A percentile compares a stretch with the other conserved stretches of the same genome.
These are phyloP conservation scores for Diospyros kaki DNA, from an alignment of 148 eudicot species.

Conservation along the genomic window DNA sequence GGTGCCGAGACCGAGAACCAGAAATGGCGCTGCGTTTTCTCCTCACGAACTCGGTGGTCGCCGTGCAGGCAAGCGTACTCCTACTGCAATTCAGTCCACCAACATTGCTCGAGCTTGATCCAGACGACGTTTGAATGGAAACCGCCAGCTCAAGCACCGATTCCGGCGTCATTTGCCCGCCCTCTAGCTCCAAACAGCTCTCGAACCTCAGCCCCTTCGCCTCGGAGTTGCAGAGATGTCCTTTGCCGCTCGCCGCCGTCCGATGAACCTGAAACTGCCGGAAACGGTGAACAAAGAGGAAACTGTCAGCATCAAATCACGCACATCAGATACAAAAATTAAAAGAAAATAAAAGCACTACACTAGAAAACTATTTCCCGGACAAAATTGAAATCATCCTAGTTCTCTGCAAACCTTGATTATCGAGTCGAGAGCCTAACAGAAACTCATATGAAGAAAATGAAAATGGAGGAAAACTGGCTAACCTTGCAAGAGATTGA, in stretches of 20 bases:
- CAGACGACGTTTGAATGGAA: conserved; percentile 24
- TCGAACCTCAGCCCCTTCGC: conserved; percentile 1
- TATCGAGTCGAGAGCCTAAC: not conserved
- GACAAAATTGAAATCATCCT: too few species aligned
- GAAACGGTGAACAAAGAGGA: not conserved
- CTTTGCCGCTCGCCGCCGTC: conserved; percentile 1
- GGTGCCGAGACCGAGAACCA: conserved; percentile 2
- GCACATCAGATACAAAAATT: too few species aligned
- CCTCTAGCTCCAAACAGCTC: not conserved
- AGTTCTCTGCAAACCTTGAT: too few species aligned
- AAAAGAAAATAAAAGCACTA: too few species aligned
- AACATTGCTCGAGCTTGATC: conserved; percentile 21
- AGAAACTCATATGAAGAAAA: not conserved
- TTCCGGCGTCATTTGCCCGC: conserved; percentile 29
- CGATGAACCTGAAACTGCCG: conserved; percentile 26
- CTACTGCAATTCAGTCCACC: not conserved
- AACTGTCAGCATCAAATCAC: too few species aligned
- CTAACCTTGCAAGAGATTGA: conserved; percentile 58
- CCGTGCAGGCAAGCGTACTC: conserved; percentile 16
- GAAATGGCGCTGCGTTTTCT: conserved; percentile 35
- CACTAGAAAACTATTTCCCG: too few species aligned
- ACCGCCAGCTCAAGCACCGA: conserved; percentile 35
- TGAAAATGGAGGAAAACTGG: not conserved
- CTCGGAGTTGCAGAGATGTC: conserved; percentile 21
- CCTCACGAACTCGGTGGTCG: conserved; percentile 34